Evolutionary conservation across 2,329 filamentous ascomycete genomes (phyloP).

Genomic region (Calonectria hawksworthii): DNA sequence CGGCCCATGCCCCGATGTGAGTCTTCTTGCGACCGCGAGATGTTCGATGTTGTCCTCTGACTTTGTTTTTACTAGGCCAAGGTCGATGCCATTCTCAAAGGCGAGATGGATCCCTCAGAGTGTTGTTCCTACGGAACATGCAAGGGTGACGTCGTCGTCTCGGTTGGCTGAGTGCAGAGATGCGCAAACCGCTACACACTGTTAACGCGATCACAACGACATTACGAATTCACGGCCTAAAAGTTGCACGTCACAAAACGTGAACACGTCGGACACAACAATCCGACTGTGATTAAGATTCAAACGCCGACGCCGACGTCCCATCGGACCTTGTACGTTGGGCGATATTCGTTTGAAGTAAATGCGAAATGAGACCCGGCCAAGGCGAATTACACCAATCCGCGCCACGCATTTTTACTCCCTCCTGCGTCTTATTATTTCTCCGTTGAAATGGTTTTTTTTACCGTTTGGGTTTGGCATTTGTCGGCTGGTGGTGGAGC

Average conservation of each 20-base stretch:
- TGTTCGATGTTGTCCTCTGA: constrained; percentile 11
- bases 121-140: constrained; percentile 70
- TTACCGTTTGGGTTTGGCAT: constrained; percentile 12
- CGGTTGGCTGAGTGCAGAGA: constrained; percentile 52
- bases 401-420: background rate
- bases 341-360: background rate
- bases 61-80: constrained; percentile 42
- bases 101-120: constrained; percentile 60
- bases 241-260: background rate
- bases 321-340: background rate
- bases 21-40: constrained; percentile 14
- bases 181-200: background rate
- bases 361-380: background rate
- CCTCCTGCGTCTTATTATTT: constrained; percentile 4
- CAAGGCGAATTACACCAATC: constrained; percentile 10
- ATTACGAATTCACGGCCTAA: constrained; percentile 34
- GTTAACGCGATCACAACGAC: constrained; percentile 32
- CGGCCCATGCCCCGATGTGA: constrained; percentile 53
- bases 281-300: background rate
- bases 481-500: constrained; percentile 19
- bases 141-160: constrained; percentile 63
- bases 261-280: background rate
- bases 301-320: background rate
- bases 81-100: constrained; percentile 61
- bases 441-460: background rate